Conservation (phyloP, 768 basidiomycete genomes). For the Omphalotus guepiniiformis region DNA sequence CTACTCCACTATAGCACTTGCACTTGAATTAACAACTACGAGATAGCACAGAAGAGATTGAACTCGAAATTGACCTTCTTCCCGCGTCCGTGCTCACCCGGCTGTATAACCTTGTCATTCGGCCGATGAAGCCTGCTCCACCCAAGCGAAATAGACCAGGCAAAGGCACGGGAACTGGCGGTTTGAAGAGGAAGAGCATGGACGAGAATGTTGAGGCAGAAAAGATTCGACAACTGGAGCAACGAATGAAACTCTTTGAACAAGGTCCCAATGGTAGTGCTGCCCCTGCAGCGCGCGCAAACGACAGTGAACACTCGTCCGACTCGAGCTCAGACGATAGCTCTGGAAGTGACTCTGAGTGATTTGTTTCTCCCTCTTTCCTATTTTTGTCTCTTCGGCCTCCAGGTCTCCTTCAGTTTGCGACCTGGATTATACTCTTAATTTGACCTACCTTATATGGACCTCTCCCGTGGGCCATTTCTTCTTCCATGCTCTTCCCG, state of each 20-base stretch:
- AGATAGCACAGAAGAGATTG: slow-evolving; percentile 96
- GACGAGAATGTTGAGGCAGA: slow-evolving; percentile 95
- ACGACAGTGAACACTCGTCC: slow-evolving; percentile 71
- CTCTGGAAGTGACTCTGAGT: slow-evolving; percentile 83
- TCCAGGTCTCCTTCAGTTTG: background rate
- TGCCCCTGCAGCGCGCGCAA: slow-evolving; percentile 33
- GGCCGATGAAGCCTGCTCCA: slow-evolving; percentile 65
- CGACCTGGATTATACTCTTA: background rate
- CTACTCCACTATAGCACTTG: slow-evolving; percentile 12
- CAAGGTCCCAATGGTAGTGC: slow-evolving; percentile 40
- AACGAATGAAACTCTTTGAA: slow-evolving; percentile 82
- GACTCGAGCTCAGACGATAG: slow-evolving; percentile 80
- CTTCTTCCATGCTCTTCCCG: background rate
- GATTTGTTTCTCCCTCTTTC: slow-evolving; percentile 25
- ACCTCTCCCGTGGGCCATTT: slow-evolving; percentile 5
- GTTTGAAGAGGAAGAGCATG: slow-evolving; percentile 92
- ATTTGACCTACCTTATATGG: slow-evolving; percentile 10
- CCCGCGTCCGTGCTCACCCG: slow-evolving; percentile 85
- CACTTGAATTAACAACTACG: slow-evolving; percentile 8
- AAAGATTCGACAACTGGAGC: slow-evolving; percentile 90
- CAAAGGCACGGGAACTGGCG: slow-evolving; percentile 85
- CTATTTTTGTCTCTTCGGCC: slow-evolving; percentile 13
- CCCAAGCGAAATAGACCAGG: slow-evolving; percentile 61
- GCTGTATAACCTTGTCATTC: slow-evolving; percentile 93
- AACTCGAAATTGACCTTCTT: slow-evolving; percentile 93